Evolutionary conservation across 177 flowering plant species (phyloP), one percentile per base, ranked within the genome.

Genomic region (Vitis hybrid): DNA sequence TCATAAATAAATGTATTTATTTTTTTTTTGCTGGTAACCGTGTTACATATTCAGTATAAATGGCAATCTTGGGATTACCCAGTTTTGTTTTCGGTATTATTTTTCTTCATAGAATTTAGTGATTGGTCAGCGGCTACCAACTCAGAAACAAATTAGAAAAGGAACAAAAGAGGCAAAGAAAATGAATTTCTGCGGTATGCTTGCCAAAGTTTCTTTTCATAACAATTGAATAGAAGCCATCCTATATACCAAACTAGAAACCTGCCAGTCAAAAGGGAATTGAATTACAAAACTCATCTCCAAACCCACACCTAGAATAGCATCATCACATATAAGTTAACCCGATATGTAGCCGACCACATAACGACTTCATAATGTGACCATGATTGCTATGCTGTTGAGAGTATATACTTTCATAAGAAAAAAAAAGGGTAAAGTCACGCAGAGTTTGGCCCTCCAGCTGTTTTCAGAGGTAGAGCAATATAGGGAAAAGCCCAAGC

Each of bases 281-380:
- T 10, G 14, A 65, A 18, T 65, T 65, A 51, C 67, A 65, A 13
- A 51, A 21, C 45, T 21, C 18, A 13, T 23, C 21, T 23, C 51
- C 39, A 51, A 65, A 51, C 56, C 32, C 54, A 21, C 67, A 65
- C 23, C 51, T 50, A 34, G 17, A 51, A 56, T 18, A 39, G 56
- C 13, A 21, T 26, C 4, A 65, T 8, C 56, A 50, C 4, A 26
- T 26, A 3, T 26, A 26, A 26, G 5, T 26, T 26, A 26, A 26
- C 30, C 30, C 30, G 30, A 3, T 26, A 26, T 26, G 30, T 26
- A 26, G 30, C 0, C 30, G 30, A 26, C 30, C 30, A 3, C 30
- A 26, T 3, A 26, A 26, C 30, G 30, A 3, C 30, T 26, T 26
- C 55, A 54, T 54, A 6, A 19, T 50, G n/a, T 50, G 17, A 51